These are phyloP conservation scores for Amphicarpaea edgeworthii DNA, from an alignment of 306 rosid species.

Conservation along the genomic window DNA sequence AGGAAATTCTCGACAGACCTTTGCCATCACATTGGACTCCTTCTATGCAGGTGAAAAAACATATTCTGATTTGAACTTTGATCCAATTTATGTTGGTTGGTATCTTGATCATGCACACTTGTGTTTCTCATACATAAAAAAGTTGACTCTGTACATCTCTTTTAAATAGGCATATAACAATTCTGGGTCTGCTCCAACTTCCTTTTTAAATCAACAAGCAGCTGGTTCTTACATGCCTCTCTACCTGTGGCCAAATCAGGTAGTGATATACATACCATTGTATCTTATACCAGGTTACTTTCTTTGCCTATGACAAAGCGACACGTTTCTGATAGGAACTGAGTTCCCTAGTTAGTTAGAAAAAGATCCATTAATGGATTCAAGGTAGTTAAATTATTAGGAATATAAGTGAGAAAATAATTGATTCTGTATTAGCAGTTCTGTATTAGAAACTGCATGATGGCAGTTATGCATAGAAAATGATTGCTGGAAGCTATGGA, in stretches of 20 bases:
- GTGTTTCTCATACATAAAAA: conserved; percentile 20
- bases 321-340: conserved; percentile 16
- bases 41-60: conserved; percentile 47
- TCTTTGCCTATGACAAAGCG: conserved; percentile 36
- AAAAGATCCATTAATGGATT: not conserved
- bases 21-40: conserved; percentile 42
- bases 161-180: conserved; percentile 46
- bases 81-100: conserved; percentile 18
- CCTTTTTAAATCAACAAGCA: conserved; percentile 32
- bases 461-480: not conserved
- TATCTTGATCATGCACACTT: conserved; percentile 14
- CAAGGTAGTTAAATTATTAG: not conserved
- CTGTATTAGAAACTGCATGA: not conserved
- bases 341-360: not conserved
- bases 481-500: not conserved
- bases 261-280: conserved; percentile 36
- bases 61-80: conserved; percentile 12
- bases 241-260: conserved; percentile 51
- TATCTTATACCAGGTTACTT: conserved; percentile 16
- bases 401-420: not conserved
- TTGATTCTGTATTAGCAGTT: not conserved
- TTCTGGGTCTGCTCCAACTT: conserved; percentile 31
- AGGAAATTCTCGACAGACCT: conserved; percentile 41
- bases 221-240: conserved; percentile 45
- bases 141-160: conserved; percentile 22